phyloP scores from a whole-genome alignment of 1,284 basidiomycete species.

The Cutaneotrichosporon sp. region DNA sequence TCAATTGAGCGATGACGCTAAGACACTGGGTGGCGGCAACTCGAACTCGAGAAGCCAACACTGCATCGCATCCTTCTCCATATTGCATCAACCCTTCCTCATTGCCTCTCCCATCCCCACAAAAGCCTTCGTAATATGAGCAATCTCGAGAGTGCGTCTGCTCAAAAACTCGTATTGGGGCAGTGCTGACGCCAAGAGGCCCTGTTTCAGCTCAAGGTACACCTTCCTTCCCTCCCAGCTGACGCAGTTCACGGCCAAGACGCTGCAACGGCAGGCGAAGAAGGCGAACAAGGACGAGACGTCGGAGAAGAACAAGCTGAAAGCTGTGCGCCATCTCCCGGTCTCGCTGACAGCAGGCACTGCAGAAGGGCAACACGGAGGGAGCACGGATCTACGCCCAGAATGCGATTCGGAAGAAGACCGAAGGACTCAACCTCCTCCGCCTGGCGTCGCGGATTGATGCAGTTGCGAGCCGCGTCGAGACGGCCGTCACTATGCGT shows the following conservation, averaged over 20 bases:
- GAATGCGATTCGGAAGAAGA: conserved; percentile 98
- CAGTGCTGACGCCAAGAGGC: conserved; percentile 64
- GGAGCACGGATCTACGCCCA: conserved; percentile 98
- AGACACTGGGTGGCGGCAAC: conserved; percentile 5
- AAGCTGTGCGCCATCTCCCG: conserved; percentile 65
- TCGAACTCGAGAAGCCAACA: not conserved
- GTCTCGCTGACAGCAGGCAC: conserved; percentile 62
- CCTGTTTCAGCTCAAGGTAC: conserved; percentile 89
- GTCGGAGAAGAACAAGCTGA: conserved; percentile 78
- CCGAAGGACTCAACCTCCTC: conserved; percentile 85
- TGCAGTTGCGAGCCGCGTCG: conserved; percentile 92
- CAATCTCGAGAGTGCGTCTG: conserved; percentile 77
- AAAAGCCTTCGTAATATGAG: conserved; percentile 60
- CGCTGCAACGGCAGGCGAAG: conserved; percentile 84
- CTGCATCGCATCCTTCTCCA: not conserved
- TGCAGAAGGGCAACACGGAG: conserved; percentile 94
- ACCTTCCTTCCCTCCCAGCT: not conserved
- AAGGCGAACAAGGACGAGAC: conserved; percentile 93
- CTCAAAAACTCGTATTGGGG: not conserved
- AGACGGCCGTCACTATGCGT: conserved; percentile 99
- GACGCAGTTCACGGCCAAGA: conserved; percentile 90
- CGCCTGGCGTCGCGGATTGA: conserved; percentile 88
- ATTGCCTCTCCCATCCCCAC: not conserved
- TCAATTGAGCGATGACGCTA: conserved; percentile 1
- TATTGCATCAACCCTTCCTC: not conserved